Base-by-base conservation (phyloP, 106 monocot species). In the Allium sativum region DNA sequence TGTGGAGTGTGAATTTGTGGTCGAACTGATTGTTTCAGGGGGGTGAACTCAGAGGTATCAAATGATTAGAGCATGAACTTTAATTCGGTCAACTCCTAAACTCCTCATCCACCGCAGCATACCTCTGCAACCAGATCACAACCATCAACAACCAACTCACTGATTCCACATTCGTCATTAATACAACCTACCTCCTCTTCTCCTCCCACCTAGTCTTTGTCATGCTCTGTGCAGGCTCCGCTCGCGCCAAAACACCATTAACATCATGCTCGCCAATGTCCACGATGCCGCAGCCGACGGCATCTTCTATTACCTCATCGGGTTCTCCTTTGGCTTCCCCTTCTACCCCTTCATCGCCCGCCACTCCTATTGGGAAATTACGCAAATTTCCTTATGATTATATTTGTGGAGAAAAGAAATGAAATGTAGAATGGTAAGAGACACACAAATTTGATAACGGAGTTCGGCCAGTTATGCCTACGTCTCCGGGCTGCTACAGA, bases 251-350 rank as follows among this genome's bases (percentile, higher is more conserved):
- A 93, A 93, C 77, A 79, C 93, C 76, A 75, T 93, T 75, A 93
- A 93, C 85, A 88, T 93, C 76, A 88, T 93, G 93, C 88, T 93
- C 74, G 88, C 93, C 73, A 93, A 93, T 75, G 84, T 93, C 55
- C 74, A 88, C 65, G 93, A 93, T 65, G 93, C 93, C 18, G 87
- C 82, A 17, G 82, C 82, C 43, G 93, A 88, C 7, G 85, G 68
- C 50, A 64, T 93, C 68, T 84, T 76, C 76, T 88, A 93, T 77
- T 93, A 93, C 75, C 88, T 93, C 52, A 84, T 93, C 78, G 93
- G 93, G 31, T 93, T 85, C 71, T 81, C 87, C 44, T 68, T 77
- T 52, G 83, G 83, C 43, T 44, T 72, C 21, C 80, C 80, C 8
- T 81, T 76, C 12, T 76, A 81, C 55, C 52, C 52, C 18, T 81